These are phyloP conservation scores for Diaporthe sp. DNA, from an alignment of 2,329 filamentous ascomycete genomes.

Conservation along the genomic window DNA sequence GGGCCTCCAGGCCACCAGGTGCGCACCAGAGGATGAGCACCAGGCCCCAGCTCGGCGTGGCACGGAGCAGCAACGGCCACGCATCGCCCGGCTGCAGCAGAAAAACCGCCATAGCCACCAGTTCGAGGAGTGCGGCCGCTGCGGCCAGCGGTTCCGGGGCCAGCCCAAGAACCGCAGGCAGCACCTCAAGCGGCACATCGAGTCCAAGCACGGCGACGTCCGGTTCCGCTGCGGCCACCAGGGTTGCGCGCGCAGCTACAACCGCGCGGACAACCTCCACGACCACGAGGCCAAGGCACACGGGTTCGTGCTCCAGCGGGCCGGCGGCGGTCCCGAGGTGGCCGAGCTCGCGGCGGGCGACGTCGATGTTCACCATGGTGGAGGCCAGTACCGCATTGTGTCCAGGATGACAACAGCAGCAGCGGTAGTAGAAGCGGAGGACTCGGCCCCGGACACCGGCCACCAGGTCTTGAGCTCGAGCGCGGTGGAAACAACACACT, in stretches of 20 bases:
- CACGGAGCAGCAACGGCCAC: not conserved
- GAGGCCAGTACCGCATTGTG: not conserved
- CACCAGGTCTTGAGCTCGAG: not conserved
- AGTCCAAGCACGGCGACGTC: not conserved
- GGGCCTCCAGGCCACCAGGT: not conserved
- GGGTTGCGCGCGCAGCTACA: conserved; percentile 5
- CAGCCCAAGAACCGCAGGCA: conserved; percentile 18
- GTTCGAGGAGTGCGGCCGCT: conserved; percentile 2
- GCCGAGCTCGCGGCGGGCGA: conserved; percentile 7
- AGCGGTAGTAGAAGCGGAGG: too few relatives aligned
- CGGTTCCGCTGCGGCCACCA: not conserved
- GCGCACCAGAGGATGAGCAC: not conserved
- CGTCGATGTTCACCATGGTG: not conserved
- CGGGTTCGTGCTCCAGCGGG: not conserved
- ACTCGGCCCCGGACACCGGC: not conserved
- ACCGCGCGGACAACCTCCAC: conserved; percentile 29
- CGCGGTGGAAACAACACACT: not conserved
- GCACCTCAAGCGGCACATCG: conserved; percentile 23
- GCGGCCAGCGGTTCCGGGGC: conserved; percentile 11
- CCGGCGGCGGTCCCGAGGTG: not conserved
- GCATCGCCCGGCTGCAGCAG: not conserved
- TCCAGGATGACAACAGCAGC: not conserved
- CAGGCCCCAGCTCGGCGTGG: not conserved
- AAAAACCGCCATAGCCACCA: not conserved
- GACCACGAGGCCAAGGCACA: conserved; percentile 17